Evolutionary conservation across 2,329 filamentous ascomycete species (phyloP).

Genomic region (Phaeosphaeriaceae sp.): DNA sequence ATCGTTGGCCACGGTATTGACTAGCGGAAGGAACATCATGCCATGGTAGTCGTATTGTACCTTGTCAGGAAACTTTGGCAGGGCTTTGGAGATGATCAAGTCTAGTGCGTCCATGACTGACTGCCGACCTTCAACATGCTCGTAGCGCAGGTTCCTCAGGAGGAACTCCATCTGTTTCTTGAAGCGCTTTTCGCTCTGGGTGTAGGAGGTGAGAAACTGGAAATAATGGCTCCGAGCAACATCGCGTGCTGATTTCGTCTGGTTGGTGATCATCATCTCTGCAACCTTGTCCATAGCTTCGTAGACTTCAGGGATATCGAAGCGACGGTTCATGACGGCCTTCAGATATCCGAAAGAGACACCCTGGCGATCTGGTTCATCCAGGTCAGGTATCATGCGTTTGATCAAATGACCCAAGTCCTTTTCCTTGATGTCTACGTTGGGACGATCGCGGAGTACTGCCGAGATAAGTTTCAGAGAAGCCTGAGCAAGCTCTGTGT

Average conservation of each 20-base stretch:
- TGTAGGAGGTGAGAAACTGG: slow-evolving; percentile 93
- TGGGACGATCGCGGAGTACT: slow-evolving; percentile 80
- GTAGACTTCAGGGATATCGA: slow-evolving; percentile 88
- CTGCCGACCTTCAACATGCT: slow-evolving; percentile 84
- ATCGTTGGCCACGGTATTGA: slow-evolving; percentile 87
- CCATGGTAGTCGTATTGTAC: slow-evolving; percentile 82
- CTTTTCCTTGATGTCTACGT: slow-evolving; percentile 77
- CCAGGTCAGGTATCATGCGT: slow-evolving; percentile 85
- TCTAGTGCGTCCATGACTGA: slow-evolving; percentile 94
- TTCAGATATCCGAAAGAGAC: slow-evolving; percentile 94
- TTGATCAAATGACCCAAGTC: slow-evolving; percentile 83
- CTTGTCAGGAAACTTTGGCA: slow-evolving; percentile 63
- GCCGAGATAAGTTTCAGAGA: slow-evolving; percentile 87
- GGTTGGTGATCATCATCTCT: slow-evolving; percentile 93
- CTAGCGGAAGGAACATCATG: slow-evolving; percentile 83
- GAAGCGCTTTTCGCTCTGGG: slow-evolving; percentile 88
- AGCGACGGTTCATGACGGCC: slow-evolving; percentile 81
- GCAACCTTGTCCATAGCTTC: slow-evolving; percentile 84
- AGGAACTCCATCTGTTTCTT: slow-evolving; percentile 88
- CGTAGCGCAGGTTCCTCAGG: slow-evolving; percentile 88
- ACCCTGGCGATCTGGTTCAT: slow-evolving; percentile 89
- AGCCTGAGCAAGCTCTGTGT: slow-evolving; percentile 83
- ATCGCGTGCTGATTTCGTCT: slow-evolving; percentile 86
- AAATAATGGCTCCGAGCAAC: slow-evolving; percentile 88
- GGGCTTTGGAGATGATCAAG: slow-evolving; percentile 78